Conservation (phyloP, 2,329 filamentous ascomycete genomes). For the Fusarium sp. region DNA sequence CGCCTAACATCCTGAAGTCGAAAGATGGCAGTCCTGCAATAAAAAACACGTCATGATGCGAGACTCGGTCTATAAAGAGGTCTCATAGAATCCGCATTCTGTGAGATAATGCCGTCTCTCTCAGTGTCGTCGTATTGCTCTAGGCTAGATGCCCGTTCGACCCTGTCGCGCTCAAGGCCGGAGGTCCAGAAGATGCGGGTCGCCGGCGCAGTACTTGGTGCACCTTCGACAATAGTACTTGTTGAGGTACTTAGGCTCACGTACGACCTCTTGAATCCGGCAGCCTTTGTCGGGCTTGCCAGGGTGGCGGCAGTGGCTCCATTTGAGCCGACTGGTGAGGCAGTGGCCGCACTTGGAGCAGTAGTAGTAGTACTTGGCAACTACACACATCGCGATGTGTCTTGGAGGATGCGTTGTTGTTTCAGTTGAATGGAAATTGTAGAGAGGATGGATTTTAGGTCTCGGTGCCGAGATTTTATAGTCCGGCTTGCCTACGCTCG, state of each 20-base stretch:
- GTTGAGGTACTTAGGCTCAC: background rate
- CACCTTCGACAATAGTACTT: background rate
- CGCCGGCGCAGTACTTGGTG: background rate
- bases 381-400: background rate
- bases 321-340: background rate
- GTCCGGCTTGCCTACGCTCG: background rate
- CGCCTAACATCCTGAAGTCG: background rate
- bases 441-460: background rate
- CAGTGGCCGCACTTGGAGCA: background rate
- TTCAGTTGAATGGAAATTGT: background rate
- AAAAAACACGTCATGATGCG: too few species aligned
- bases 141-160: background rate
- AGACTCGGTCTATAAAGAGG: too few species aligned
- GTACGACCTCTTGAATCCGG: background rate
- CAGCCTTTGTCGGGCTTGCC: background rate
- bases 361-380: background rate
- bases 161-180: background rate
- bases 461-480: background rate
- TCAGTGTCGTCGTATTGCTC: background rate
- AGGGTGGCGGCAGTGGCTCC: background rate
- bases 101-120: background rate
- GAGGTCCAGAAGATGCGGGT: background rate
- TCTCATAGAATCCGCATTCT: background rate
- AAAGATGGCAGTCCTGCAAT: background rate
- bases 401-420: background rate